Evolutionary conservation across 2,329 filamentous ascomycete species (phyloP).

Genomic region (Diaporthe sp.): DNA sequence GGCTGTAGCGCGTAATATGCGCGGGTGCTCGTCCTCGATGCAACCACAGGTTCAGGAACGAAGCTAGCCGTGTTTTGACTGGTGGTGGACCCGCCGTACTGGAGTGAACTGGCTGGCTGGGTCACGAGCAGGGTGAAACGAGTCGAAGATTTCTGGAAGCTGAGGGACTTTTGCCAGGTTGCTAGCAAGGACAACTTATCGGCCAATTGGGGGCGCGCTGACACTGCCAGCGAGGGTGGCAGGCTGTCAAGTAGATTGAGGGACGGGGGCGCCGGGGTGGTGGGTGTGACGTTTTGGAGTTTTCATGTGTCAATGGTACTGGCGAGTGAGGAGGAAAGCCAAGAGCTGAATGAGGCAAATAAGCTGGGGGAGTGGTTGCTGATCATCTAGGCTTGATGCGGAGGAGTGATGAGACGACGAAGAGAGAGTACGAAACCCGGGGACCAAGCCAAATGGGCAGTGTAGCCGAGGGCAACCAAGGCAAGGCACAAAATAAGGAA

Average conservation of each 20-base stretch:
- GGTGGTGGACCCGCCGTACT: constrained; percentile 14
- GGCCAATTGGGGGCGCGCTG: constrained; percentile 6
- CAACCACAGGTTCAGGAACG: constrained; percentile 17
- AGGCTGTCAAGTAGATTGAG: not conserved
- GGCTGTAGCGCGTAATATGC: not conserved
- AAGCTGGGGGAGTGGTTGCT: not conserved
- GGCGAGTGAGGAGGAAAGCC: constrained; percentile 13
- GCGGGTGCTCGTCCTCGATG: constrained; percentile 9
- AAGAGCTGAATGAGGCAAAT: constrained; percentile 18
- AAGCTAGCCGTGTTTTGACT: constrained; percentile 28
- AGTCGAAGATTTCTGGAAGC: constrained; percentile 31
- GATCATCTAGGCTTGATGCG: constrained; percentile 28
- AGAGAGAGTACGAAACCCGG: not conserved
- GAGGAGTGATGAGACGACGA: constrained; percentile 11
- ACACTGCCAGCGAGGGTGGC: not conserved
- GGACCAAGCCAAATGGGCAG: not conserved
- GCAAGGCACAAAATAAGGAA: not conserved
- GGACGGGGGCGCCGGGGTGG: not conserved
- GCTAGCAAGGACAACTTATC: not conserved
- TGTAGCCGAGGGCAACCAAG: not conserved
- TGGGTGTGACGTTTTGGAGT: constrained; percentile 25
- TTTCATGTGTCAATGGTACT: constrained; percentile 31
- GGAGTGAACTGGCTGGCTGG: constrained; percentile 13
- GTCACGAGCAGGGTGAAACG: constrained; percentile 32
- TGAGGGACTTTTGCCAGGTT: constrained; percentile 11